A percentile compares a stretch with the other conserved stretches of the same genome.
These are phyloP conservation scores for Blepharisma undulans DNA, from an alignment of 169 alveolate species.

Conservation along the genomic window DNA sequence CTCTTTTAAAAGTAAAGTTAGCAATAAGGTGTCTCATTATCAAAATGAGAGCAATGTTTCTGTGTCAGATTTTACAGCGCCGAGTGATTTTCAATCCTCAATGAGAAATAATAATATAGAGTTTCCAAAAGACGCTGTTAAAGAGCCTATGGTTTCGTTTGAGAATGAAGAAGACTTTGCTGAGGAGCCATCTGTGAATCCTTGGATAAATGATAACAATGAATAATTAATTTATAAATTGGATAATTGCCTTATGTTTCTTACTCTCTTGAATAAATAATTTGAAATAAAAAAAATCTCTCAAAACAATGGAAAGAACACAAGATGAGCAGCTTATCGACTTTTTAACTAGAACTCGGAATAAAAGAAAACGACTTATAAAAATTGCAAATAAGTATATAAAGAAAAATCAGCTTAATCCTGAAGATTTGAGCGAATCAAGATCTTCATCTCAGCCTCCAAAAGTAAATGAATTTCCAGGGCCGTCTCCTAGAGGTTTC, in stretches of 20 bases:
- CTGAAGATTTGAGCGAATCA: background rate
- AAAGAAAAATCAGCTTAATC: background rate
- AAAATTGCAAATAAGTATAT: background rate
- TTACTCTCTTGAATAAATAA: too few relatives aligned
- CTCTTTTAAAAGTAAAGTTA: background rate
- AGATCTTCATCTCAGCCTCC: background rate
- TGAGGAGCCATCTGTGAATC: background rate
- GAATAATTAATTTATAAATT: background rate
- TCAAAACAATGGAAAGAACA: background rate
- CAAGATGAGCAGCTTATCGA: background rate
- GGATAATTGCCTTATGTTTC: background rate
- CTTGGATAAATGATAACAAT: background rate
- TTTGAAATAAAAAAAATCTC: too few relatives aligned
- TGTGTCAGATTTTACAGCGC: background rate
- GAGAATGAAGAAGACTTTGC: background rate
- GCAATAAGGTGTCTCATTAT: background rate
- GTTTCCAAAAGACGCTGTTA: background rate
- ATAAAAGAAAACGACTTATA: background rate
- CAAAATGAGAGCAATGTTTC: background rate
- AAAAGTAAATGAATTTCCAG: background rate
- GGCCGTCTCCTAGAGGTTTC: background rate
- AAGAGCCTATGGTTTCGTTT: background rate
- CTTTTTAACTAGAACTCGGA: background rate
- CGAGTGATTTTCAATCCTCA: background rate
- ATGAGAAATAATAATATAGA: background rate